Percentiles rank a stretch among this genome's conserved stretches.
Evolutionary conservation across 176 grass and related monocot species (phyloP).

Genomic region (Oryza longistaminata): DNA sequence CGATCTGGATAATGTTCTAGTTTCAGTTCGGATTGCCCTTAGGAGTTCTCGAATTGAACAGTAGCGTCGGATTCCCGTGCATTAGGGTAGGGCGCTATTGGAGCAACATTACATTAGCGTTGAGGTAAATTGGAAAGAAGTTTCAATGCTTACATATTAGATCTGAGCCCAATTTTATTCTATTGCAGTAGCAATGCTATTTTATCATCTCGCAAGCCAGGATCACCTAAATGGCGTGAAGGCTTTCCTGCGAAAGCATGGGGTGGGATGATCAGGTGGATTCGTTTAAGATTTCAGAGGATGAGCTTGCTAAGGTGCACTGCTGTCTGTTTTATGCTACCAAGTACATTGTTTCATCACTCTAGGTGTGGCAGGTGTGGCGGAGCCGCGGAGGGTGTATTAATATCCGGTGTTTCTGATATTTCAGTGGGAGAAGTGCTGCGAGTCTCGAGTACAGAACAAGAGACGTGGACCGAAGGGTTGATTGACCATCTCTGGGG

Average conservation of each 20-base stretch:
- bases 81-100: not conserved
- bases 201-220: slow-evolving; percentile 68
- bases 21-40: not conserved
- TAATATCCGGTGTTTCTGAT: slow-evolving; percentile 18
- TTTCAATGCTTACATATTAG: not conserved
- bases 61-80: not conserved
- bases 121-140: not conserved
- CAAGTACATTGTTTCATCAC: not conserved
- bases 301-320: slow-evolving; percentile 61
- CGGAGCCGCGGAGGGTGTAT: not conserved
- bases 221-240: slow-evolving; percentile 63
- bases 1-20: not conserved
- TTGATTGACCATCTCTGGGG: slow-evolving; percentile 45
- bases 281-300: slow-evolving; percentile 72
- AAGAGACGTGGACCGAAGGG: slow-evolving; percentile 28
- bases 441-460: slow-evolving; percentile 48
- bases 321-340: slow-evolving; percentile 7
- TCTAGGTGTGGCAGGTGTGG: not conserved
- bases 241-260: slow-evolving; percentile 78
- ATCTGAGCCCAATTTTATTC: not conserved
- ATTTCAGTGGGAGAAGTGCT: slow-evolving; percentile 91
- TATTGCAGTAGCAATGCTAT: slow-evolving; percentile 68
- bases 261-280: slow-evolving; percentile 60
- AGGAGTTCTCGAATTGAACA: not conserved
- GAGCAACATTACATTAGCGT: not conserved